Evolutionary conservation across 2,329 filamentous ascomycete species (phyloP).

Genomic region (Hymenoscyphus linearis): DNA sequence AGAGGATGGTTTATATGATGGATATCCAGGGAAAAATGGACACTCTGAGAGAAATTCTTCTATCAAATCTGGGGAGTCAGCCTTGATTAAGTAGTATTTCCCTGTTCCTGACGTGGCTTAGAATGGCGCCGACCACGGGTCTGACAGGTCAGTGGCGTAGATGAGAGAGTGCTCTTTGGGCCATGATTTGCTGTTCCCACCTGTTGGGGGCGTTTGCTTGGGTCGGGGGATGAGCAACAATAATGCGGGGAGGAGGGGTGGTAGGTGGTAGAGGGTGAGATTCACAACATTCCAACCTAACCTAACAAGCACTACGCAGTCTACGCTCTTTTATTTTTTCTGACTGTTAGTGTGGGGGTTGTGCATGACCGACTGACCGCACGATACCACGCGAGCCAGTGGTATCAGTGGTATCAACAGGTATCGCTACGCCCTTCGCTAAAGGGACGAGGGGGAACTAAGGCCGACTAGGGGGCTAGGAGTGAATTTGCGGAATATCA

Average conservation of each 20-base stretch:
- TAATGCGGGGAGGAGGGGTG: neutral
- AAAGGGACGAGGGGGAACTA: neutral
- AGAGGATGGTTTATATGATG: no score
- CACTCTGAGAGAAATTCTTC: neutral
- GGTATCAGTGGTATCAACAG: neutral
- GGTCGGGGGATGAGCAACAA: neutral
- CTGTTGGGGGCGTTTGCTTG: neutral
- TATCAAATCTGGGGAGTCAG: neutral
- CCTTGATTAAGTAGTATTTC: conserved; percentile 6
- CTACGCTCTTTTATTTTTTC: neutral
- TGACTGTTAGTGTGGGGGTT: conserved; percentile 1
- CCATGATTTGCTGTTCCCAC: conserved; percentile 5
- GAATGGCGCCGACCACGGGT: neutral
- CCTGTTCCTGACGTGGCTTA: conserved; percentile 2
- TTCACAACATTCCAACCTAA: no score
- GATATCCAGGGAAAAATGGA: neutral
- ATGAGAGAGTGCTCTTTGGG: neutral
- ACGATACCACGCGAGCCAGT: no score
- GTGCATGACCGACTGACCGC: neutral
- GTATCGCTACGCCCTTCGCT: neutral
- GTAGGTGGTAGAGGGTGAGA: neutral
- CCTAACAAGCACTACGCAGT: no score
- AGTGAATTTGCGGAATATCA: neutral
- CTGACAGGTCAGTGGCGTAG: neutral
- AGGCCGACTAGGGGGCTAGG: neutral